These are phyloP conservation scores for Seiridium cupressi DNA, from an alignment of 2,329 filamentous ascomycete genomes.

Conservation along the genomic window DNA sequence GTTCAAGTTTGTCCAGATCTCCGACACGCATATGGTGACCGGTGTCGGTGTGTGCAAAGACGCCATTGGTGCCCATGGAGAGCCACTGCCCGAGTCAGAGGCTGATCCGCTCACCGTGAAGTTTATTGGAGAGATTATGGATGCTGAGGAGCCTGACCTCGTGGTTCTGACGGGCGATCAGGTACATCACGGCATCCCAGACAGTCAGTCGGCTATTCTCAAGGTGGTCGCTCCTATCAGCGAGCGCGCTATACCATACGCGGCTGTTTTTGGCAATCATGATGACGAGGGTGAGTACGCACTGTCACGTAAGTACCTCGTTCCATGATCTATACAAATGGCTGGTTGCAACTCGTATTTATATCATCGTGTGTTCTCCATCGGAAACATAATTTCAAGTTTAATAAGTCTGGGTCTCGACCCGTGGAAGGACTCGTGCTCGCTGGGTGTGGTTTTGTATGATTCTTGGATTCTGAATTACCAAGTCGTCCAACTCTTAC, in stretches of 20 bases:
- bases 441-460: no score
- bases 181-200: constrained; percentile 37
- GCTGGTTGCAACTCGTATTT: no score
- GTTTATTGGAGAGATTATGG: constrained; percentile 63
- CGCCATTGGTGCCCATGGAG: constrained; percentile 30
- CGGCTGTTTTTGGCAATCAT: constrained; percentile 72
- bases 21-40: constrained; percentile 35
- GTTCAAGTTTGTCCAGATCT: constrained; percentile 72
- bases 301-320: constrained; percentile 33
- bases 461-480: no score
- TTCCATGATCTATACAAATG: constrained; percentile 17
- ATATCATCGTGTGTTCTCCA: no score
- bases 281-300: constrained; percentile 60
- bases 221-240: constrained; percentile 67
- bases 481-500: constrained; percentile 11
- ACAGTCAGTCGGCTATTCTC: constrained; percentile 37
- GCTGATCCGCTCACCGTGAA: constrained; percentile 68
- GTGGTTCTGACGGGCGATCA: constrained; percentile 71
- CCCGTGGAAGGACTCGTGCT: no score
- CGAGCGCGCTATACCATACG: constrained; percentile 65
- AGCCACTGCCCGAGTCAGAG: constrained; percentile 46
- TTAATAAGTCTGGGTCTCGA: no score
- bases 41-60: constrained; percentile 27
- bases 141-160: constrained; percentile 68
- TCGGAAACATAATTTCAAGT: no score